A percentile compares a stretch with the other conserved stretches of the same genome.
Evolutionary conservation across 2,329 filamentous ascomycete species (phyloP).

Genomic region (Aspergillus vadensis): DNA sequence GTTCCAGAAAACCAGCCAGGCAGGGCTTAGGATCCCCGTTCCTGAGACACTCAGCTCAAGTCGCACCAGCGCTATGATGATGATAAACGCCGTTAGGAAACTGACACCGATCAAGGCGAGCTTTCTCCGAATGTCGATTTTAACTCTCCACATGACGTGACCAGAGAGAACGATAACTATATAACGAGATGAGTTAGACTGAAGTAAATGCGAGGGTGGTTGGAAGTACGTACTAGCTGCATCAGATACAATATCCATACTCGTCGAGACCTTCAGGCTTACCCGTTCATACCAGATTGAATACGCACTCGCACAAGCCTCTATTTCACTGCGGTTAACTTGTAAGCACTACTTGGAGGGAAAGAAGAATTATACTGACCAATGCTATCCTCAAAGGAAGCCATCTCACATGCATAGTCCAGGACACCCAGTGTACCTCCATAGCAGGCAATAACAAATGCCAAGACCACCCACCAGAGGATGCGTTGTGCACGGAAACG

Average conservation of each 20-base stretch:
- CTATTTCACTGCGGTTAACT: neutral
- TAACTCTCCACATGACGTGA: conserved; percentile 7
- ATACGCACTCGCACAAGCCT: neutral
- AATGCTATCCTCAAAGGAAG: neutral
- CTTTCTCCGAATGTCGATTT: neutral
- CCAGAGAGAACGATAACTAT: conserved; percentile 10
- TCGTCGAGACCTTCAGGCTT: neutral
- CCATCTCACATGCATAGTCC: conserved; percentile 8
- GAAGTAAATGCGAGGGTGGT: too few relatives aligned
- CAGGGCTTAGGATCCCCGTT: neutral
- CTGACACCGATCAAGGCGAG: conserved; percentile 9
- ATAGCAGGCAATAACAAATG: neutral
- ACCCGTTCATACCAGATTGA: neutral
- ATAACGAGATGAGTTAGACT: too few relatives aligned
- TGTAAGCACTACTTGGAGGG: too few relatives aligned
- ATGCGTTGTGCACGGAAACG: conserved; percentile 5
- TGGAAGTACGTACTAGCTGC: conserved; percentile 8
- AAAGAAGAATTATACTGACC: neutral
- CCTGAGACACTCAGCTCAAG: neutral
- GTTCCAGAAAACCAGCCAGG: conserved; percentile 6
- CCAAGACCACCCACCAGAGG: conserved; percentile 8
- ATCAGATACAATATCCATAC: conserved; percentile 9
- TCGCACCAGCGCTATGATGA: conserved; percentile 5
- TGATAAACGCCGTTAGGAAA: conserved; percentile 12
- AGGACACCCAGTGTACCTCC: neutral